Evolutionary conservation across 495 filamentous ascomycete genomes (phyloP).

Genomic region (Neurospora sp.): DNA sequence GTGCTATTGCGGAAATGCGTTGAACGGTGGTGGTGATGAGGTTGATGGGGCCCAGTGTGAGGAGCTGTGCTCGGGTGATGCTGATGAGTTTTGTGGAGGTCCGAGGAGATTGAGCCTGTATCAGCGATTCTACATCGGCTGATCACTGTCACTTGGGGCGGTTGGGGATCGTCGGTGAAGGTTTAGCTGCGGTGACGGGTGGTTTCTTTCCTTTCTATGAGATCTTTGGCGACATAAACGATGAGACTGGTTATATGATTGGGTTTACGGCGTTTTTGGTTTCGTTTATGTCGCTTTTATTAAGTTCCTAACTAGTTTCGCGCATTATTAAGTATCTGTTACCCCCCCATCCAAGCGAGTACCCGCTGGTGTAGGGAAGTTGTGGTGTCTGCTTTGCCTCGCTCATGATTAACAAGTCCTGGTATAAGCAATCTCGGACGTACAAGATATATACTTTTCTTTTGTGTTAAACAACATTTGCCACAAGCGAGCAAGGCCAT

Average conservation of each 20-base stretch:
- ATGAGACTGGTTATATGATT: neutral
- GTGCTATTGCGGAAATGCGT: neutral
- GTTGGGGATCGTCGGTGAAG: neutral
- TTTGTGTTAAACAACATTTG: neutral
- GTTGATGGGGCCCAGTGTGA: neutral
- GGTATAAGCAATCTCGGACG: neutral
- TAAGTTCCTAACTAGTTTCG: neutral
- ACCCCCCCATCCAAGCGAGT: neutral
- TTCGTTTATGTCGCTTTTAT: neutral
- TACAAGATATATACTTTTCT: neutral
- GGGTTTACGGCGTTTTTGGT: neutral
- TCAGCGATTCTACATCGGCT: too few relatives aligned
- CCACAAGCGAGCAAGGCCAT: neutral
- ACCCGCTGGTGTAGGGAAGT: neutral
- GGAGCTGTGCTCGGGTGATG: neutral
- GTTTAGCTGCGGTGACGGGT: neutral
- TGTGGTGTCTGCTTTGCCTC: neutral
- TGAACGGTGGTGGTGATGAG: neutral
- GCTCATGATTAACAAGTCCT: neutral
- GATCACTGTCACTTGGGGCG: neutral
- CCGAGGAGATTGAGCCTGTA: constrained; percentile 1
- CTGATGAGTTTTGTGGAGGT: neutral
- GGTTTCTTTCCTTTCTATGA: neutral
- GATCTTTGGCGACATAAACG: neutral
- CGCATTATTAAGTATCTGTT: neutral